phyloP scores from a whole-genome alignment of 1,284 basidiomycete genomes.

The Malassezia nana region DNA sequence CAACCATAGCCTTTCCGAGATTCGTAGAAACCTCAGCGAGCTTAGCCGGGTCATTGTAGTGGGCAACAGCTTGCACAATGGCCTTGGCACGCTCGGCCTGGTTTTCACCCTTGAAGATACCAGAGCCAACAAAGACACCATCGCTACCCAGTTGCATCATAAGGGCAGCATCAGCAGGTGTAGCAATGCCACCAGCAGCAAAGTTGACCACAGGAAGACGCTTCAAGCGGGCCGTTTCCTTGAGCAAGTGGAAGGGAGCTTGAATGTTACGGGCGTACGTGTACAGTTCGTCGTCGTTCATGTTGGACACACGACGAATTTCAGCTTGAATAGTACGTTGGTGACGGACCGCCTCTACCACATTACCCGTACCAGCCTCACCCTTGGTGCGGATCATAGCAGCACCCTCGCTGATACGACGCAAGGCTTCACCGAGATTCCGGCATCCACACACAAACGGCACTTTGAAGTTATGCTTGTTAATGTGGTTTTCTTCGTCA shows the following conservation, averaged over 20 bases:
- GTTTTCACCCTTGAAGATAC: constrained; percentile 61
- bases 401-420: constrained; percentile 88
- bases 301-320: constrained; percentile 66
- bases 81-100: constrained; percentile 86
- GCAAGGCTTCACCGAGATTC: constrained; percentile 70
- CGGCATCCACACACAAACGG: constrained; percentile 58
- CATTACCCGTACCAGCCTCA: constrained; percentile 86
- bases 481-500: constrained; percentile 53
- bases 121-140: constrained; percentile 58
- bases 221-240: constrained; percentile 88
- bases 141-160: constrained; percentile 99
- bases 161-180: constrained; percentile 90
- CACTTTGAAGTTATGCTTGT: constrained; percentile 60
- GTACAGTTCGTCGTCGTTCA: constrained; percentile 94
- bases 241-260: constrained; percentile 93
- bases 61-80: constrained; percentile 96
- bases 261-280: constrained; percentile 76
- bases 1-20: constrained; percentile 83
- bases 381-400: constrained; percentile 51
- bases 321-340: constrained; percentile 71
- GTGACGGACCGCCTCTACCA: constrained; percentile 84
- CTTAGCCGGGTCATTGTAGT: constrained; percentile 56
- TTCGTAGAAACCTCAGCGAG: constrained; percentile 67
- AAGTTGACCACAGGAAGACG: constrained; percentile 72
- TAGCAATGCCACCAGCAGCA: constrained; percentile 82